Percentiles rank a stretch among this genome's conserved stretches.
These are phyloP conservation scores for Kwoniella dendrophila DNA, from an alignment of 768 basidiomycete genomes.

Conservation along the genomic window DNA sequence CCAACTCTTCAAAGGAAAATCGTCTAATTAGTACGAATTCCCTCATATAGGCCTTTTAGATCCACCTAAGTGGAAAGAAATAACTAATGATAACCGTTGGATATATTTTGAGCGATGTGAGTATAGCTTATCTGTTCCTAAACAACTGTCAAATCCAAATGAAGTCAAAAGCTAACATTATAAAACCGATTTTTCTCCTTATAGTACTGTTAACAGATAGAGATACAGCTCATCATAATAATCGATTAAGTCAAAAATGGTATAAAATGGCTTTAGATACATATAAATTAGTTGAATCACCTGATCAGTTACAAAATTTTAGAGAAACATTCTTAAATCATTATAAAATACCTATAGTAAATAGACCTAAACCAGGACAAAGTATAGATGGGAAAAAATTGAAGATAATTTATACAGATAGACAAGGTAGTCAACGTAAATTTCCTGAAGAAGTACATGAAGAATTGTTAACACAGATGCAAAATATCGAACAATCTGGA, in stretches of 20 bases:
- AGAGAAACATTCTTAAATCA: not conserved
- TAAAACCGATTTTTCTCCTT: not conserved
- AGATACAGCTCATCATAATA: conserved; percentile 5
- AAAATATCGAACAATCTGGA: not conserved
- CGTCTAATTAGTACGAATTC: not conserved
- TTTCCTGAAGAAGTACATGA: not conserved
- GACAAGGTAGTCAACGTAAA: conserved; percentile 8
- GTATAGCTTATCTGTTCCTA: not conserved
- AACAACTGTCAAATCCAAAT: not conserved
- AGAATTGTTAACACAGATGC: not conserved
- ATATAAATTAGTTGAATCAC: not conserved
- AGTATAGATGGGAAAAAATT: not conserved
- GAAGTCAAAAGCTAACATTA: not conserved
- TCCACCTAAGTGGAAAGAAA: conserved; percentile 1
- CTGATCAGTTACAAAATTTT: not conserved
- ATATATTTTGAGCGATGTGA: conserved; percentile 14
- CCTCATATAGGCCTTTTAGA: conserved; percentile 7
- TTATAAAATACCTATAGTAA: not conserved
- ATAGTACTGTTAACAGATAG: conserved; percentile 13
- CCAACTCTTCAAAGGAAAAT: not conserved
- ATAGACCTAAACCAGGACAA: not conserved
- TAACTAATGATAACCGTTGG: conserved; percentile 1
- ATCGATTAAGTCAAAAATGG: conserved; percentile 1
- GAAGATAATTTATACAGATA: conserved; percentile 10
- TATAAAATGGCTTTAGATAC: conserved; percentile 11